Conservation (phyloP, 768 basidiomycete species). For the Lepiota venenata region DNA sequence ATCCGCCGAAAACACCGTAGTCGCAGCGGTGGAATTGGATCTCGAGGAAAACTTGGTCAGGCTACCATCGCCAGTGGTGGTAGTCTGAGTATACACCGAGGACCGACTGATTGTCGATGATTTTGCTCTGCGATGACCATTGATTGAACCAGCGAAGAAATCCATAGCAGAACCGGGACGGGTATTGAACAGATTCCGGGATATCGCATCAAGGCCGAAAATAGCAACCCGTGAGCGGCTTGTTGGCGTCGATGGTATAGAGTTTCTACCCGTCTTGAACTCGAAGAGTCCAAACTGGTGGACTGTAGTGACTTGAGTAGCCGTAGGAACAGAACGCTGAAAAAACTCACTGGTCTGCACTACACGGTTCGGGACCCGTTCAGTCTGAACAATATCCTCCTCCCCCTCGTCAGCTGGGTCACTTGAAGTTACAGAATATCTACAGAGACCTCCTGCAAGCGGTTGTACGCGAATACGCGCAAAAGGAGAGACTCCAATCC, state of each 20-base stretch:
- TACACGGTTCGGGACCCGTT: slow-evolving; percentile 69
- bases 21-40: slow-evolving; percentile 66
- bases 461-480: slow-evolving; percentile 83
- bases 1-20: slow-evolving; percentile 58
- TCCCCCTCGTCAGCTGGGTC: slow-evolving; percentile 72
- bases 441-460: slow-evolving; percentile 77
- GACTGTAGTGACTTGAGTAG: slow-evolving; percentile 38
- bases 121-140: slow-evolving; percentile 63
- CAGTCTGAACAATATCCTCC: slow-evolving; percentile 81
- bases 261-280: slow-evolving; percentile 70
- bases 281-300: slow-evolving; percentile 89
- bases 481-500: slow-evolving; percentile 64
- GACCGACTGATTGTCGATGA: slow-evolving; percentile 66
- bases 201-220: slow-evolving; percentile 87
- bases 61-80: slow-evolving; percentile 63
- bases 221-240: slow-evolving; percentile 78
- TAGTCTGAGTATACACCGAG: slow-evolving; percentile 70
- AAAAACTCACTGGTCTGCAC: slow-evolving; percentile 72
- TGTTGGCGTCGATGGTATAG: slow-evolving; percentile 85
- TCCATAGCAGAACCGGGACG: slow-evolving; percentile 65
- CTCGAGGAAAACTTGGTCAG: slow-evolving; percentile 70
- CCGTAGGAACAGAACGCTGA: not conserved
- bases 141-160: slow-evolving; percentile 72
- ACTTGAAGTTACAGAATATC: slow-evolving; percentile 72
- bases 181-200: slow-evolving; percentile 80